Conservation (phyloP, 106 monocot species). For the Gastrodia elata region DNA sequence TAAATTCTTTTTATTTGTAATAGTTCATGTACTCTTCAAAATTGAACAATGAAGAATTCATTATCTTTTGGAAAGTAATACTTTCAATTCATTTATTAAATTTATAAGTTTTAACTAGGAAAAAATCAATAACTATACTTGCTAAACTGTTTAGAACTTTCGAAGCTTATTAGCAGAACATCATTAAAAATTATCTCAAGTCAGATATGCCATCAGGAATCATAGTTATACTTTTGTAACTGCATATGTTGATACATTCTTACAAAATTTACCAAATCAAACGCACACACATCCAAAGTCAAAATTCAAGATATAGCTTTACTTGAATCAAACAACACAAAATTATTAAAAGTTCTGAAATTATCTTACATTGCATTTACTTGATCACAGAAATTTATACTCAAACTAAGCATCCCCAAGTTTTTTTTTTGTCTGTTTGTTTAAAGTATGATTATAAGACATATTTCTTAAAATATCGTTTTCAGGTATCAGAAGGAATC, state of each 20-base stretch:
- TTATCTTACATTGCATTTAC: too few species aligned
- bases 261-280: too few species aligned
- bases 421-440: too few species aligned
- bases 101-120: neutral
- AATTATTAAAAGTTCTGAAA: too few species aligned
- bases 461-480: neutral
- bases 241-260: too few species aligned
- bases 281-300: too few species aligned
- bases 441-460: neutral
- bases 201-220: neutral
- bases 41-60: neutral
- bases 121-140: neutral
- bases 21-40: neutral
- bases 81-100: neutral
- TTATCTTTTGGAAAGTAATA: neutral
- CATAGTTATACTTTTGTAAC: neutral
- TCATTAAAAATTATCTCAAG: neutral
- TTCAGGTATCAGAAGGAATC: constrained; percentile 96
- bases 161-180: neutral
- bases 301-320: too few species aligned
- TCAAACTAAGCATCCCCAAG: too few species aligned
- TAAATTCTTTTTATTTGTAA: neutral
- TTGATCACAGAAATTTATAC: too few species aligned
- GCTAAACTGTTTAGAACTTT: neutral
- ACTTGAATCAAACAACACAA: too few species aligned